Percentiles rank a stretch among this genome's conserved stretches.
Conservation (phyloP, 2,329 filamentous ascomycete genomes). For the Colletotrichum sp. region DNA sequence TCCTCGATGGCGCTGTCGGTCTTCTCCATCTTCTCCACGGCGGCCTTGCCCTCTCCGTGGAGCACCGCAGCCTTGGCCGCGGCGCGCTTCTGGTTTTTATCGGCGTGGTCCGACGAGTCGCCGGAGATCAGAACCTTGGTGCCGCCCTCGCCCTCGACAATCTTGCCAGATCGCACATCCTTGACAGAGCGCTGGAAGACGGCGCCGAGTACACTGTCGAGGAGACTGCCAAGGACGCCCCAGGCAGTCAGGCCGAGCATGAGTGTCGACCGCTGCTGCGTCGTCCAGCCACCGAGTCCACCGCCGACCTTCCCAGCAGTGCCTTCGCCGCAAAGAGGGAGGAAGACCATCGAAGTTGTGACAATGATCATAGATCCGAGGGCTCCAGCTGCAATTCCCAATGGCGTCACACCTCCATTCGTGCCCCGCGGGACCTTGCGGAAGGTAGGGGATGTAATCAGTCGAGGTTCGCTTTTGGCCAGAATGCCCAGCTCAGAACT, state of each 20-base stretch:
- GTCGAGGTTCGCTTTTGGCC: slow-evolving; percentile 73
- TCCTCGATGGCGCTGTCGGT: slow-evolving; percentile 26
- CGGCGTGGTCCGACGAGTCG: slow-evolving; percentile 27
- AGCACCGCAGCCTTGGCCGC: slow-evolving; percentile 47
- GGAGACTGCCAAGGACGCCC: slow-evolving; percentile 79
- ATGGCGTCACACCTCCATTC: slow-evolving; percentile 86
- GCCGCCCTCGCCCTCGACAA: slow-evolving; percentile 87
- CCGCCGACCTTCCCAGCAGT: slow-evolving; percentile 36
- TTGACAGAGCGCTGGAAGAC: slow-evolving; percentile 85
- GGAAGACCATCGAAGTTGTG: slow-evolving; percentile 65
- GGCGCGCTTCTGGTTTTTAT: slow-evolving; percentile 33
- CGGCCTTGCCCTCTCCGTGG: slow-evolving; percentile 47
- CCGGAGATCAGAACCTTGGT: slow-evolving; percentile 57
- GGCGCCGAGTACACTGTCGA: slow-evolving; percentile 89
- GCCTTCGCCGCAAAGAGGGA: slow-evolving; percentile 70
- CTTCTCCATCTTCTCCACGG: slow-evolving; percentile 45
- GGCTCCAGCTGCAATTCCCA: slow-evolving; percentile 76
- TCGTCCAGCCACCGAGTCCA: slow-evolving; percentile 55
- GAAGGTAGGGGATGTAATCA: slow-evolving; percentile 82
- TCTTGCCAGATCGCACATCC: slow-evolving; percentile 82
- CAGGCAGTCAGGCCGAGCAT: slow-evolving; percentile 69
- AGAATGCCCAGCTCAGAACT: slow-evolving; percentile 95
- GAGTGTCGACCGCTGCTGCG: slow-evolving; percentile 48
- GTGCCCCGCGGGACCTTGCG: slow-evolving; percentile 87
- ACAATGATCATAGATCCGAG: slow-evolving; percentile 77